phyloP scores from a whole-genome alignment of 1,284 basidiomycete species.

The Anthracocystis setariae region DNA sequence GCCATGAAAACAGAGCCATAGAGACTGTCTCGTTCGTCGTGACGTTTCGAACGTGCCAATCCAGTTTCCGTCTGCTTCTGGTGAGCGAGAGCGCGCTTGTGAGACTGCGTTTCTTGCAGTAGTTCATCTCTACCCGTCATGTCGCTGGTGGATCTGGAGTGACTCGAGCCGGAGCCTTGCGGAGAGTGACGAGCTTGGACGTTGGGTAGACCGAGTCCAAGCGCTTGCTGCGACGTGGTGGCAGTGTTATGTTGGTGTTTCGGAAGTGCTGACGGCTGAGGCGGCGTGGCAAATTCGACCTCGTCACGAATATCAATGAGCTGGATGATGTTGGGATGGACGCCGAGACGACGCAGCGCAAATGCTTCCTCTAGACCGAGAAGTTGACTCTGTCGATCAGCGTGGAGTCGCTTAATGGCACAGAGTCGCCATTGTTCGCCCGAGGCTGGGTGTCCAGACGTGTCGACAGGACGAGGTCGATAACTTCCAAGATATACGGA shows the following conservation, averaged over 20 bases:
- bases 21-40: conserved; percentile 1
- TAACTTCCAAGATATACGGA: conserved; percentile 63
- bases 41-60: conserved; percentile 11
- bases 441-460: background rate
- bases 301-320: conserved; percentile 64
- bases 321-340: conserved; percentile 60
- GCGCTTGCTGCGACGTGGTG: conserved; percentile 1
- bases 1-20: conserved; percentile 6
- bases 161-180: conserved; percentile 6
- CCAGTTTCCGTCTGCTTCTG: conserved; percentile 27
- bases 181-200: conserved; percentile 1
- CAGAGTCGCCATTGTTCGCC: conserved; percentile 54
- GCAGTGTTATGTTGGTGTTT: background rate
- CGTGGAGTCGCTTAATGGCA: conserved; percentile 64
- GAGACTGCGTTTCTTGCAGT: conserved; percentile 19
- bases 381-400: conserved; percentile 62
- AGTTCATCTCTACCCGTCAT: conserved; percentile 38
- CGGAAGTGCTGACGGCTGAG: conserved; percentile 22
- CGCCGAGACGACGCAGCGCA: conserved; percentile 60
- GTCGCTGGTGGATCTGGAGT: conserved; percentile 48
- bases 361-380: conserved; percentile 65
- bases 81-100: conserved; percentile 27
- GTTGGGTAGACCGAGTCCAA: conserved; percentile 23
- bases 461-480: conserved; percentile 15
- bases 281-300: conserved; percentile 45